Evolutionary conservation across 345 rosid genomes (phyloP).

Genomic region (Eucalyptus virginea): DNA sequence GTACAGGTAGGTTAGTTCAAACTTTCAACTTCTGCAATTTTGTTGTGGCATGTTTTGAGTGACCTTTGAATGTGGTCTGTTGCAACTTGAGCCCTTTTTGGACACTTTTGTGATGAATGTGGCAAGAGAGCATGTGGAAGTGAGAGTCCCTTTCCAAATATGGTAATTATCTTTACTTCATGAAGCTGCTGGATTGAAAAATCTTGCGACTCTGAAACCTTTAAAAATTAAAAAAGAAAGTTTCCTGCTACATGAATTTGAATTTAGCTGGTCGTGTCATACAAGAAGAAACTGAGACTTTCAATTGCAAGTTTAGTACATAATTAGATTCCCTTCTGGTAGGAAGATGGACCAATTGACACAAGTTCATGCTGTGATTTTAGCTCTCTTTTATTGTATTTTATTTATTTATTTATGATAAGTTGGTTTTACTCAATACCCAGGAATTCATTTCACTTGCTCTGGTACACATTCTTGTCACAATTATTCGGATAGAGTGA

Average conservation of each 20-base stretch:
- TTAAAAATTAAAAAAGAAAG: neutral
- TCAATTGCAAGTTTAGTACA: neutral
- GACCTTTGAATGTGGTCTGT: neutral
- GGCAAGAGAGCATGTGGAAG: neutral
- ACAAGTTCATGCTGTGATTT: neutral
- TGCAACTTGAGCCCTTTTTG: neutral
- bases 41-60: neutral
- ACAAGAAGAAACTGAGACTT: neutral
- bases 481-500: neutral
- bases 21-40: neutral
- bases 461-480: constrained; percentile 57
- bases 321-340: neutral
- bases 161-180: neutral
- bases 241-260: neutral
- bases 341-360: neutral
- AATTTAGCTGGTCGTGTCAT: neutral
- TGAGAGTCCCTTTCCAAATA: neutral
- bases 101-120: neutral
- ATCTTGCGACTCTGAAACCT: neutral
- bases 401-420: neutral
- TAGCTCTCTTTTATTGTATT: neutral
- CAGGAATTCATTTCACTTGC: neutral
- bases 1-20: constrained; percentile 75
- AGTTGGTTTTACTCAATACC: neutral
- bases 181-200: neutral